Base-by-base conservation (phyloP, 768 basidiomycete species). In the Gloeostereum incarnatum region DNA sequence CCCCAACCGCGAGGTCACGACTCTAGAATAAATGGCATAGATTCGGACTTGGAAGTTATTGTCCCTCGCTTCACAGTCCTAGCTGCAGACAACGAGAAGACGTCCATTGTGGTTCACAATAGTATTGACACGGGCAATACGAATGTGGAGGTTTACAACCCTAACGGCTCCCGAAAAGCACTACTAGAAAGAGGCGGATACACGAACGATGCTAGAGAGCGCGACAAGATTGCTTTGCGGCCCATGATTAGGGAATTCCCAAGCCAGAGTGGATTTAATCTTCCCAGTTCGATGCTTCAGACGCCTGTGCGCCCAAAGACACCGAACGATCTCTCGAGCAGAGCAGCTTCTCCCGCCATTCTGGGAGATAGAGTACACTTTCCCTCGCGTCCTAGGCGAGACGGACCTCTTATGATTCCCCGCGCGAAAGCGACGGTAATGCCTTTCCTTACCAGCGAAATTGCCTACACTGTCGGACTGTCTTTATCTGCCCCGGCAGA, bases 41-140 rank as follows among this genome's bases (percentile, higher is more conserved):
- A 68, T 39, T 56, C 62, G 6, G 66, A 72, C 4, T 20, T 9
- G 27, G 68, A 74, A n/a, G 57, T 86, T 30, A 58, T 71, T 27
- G 52, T 88, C 18, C 86, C 86, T 3, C 67, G 70, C 10, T 84
- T 89, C 49, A 75, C 71, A 13, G 71, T 87, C 11, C 66, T 84
- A 11, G 72, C 78, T 7, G 73, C 80, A 2, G 78, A 88, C 48
- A 58, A 62, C 6, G 81, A 88, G 53, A 62, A 65, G 9, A 69
- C 71, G 8, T 62, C 73, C 1, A 73, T 69, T 24, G 58, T 68
- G n/a, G 62, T 85, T 41, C 69, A 70, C 29, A 83, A 82, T 49
- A 78, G 77, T 41, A 58, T 69, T 2, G 68, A 74, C 19, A 58
- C 57, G 16, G 46, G 51, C 7, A 49, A 55, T 16, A 56, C 61